Evolutionary conservation across 2,329 filamentous ascomycete species (phyloP), one percentile per base, ranked within the genome.

Genomic region (Arthrobotrys musiformis): DNA sequence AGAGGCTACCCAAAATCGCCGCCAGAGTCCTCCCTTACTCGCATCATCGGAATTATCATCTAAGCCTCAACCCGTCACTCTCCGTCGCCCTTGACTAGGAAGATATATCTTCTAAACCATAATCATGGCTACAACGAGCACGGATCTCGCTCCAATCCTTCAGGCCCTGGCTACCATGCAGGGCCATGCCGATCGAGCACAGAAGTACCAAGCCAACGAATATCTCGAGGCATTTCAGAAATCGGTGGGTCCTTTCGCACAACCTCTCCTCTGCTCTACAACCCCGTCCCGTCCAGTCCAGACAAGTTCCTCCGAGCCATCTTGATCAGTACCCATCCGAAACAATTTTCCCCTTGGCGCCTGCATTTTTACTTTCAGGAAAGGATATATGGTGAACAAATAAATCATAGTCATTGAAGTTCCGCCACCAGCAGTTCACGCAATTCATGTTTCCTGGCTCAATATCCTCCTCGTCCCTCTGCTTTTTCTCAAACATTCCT

Each of bases 221-320:
- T 99, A 91, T 83, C 87, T 99, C 77, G 92, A 97, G 85, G 90
- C 90, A 81, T 99, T 98, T 85, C 95, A 99, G 88, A 99, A 99
- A 89, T 98, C 95, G 84, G 94, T 97, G 85, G 81, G 91, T 88
- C 75, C 61, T 78, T 69, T 78, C 73, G 73, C 73, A 77, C 66
- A 77, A 77, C 73, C 66, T 70, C 73, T 77, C 73, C 73, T 77
- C 73, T 77, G 66, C 73, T 70, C 66, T 66, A 42, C 72, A 69
- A 63, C 63, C 72, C 73, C 69, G 61, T 70, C 73, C 73, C 63
- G 66, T 76, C 72, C 64, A 69, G 64, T 66, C 72, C 46, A 64
- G 56, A 63, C 63, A 62, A 70, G 44, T 70, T 66, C 54, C 37
- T 30, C 37, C 54, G 64, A 70, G 61, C 66, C 60, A 77, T 44